A percentile compares a stretch with the other conserved stretches of the same genome.
phyloP scores from a whole-genome alignment of 495 filamentous ascomycete species.

The Collariella sp. region DNA sequence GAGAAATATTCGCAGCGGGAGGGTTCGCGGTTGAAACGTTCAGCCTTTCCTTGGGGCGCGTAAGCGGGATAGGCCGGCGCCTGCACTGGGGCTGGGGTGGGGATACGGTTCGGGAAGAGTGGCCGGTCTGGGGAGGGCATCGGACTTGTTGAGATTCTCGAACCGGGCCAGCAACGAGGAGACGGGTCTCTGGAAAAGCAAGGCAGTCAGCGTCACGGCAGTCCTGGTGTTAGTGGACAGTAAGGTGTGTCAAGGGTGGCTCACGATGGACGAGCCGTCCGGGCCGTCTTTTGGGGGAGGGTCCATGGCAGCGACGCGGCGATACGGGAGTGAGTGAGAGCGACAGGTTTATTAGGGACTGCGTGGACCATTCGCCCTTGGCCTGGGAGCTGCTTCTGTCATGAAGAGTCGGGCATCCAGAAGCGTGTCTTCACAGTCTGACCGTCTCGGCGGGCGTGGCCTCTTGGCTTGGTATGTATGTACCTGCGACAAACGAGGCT shows the following conservation, averaged over 20 bases:
- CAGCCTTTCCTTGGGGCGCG: slow-evolving; percentile 33
- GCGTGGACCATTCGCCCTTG: slow-evolving; percentile 28
- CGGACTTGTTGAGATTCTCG: slow-evolving; percentile 66
- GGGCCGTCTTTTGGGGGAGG: slow-evolving; percentile 36
- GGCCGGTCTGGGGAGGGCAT: slow-evolving; percentile 20
- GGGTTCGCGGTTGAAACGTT: slow-evolving; percentile 19
- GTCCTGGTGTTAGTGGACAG: not conserved
- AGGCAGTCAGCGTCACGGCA: slow-evolving; percentile 18
- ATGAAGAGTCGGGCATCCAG: slow-evolving; percentile 14
- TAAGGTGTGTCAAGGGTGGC: slow-evolving; percentile 6
- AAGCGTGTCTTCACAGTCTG: no score
- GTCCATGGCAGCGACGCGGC: slow-evolving; percentile 31
- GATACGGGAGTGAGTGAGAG: slow-evolving; percentile 18
- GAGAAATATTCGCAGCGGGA: slow-evolving; percentile 12
- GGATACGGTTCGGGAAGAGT: slow-evolving; percentile 31
- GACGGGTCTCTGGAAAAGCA: slow-evolving; percentile 57
- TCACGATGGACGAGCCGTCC: slow-evolving; percentile 55
- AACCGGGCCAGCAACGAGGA: slow-evolving; percentile 90
- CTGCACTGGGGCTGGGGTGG: slow-evolving; percentile 14
- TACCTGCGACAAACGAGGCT: no score
- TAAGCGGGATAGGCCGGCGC: slow-evolving; percentile 39
- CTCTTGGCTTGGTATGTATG: not conserved
- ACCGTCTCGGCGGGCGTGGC: not conserved
- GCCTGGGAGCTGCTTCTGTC: slow-evolving; percentile 13
- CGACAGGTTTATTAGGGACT: slow-evolving; percentile 5